Evolutionary conservation across 1,139 yeast genomes (phyloP).

Genomic region (Insectozyma bohioensis): DNA sequence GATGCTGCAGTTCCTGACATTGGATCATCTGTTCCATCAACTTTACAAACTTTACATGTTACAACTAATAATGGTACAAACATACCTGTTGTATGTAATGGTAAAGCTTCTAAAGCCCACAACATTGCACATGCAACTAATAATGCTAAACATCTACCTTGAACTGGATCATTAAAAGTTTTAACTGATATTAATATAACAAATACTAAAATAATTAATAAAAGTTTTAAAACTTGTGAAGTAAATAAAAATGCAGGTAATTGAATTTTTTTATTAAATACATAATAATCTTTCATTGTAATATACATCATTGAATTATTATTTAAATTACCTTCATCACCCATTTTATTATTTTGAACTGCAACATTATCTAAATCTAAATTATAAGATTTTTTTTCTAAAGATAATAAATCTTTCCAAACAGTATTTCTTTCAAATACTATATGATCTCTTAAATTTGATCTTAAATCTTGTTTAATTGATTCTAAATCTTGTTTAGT

Average conservation of each 20-base stretch:
- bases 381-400: conserved; percentile 61
- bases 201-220: conserved; percentile 44
- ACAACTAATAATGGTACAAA: conserved; percentile 80
- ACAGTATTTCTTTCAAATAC: conserved; percentile 97
- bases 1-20: conserved; percentile 71
- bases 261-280: conserved; percentile 18
- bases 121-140: conserved; percentile 74
- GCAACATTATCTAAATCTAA: conserved; percentile 30
- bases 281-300: conserved; percentile 22
- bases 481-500: conserved; percentile 38
- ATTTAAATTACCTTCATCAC: conserved; percentile 29
- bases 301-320: conserved; percentile 25
- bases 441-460: conserved; percentile 84
- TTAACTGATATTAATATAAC: conserved; percentile 50
- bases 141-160: conserved; percentile 76
- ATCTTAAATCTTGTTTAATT: conserved; percentile 67
- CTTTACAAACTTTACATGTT: conserved; percentile 56
- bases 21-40: conserved; percentile 47
- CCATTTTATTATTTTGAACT: conserved; percentile 29
- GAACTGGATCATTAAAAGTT: conserved; percentile 68
- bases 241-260: conserved; percentile 33
- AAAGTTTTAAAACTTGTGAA: conserved; percentile 44
- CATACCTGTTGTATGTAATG: conserved; percentile 81
- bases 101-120: conserved; percentile 95
- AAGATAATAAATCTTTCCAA: conserved; percentile 91